These are phyloP conservation scores for Zymoseptoria brevis DNA, from an alignment of 2,329 filamentous ascomycete genomes.

Conservation along the genomic window DNA sequence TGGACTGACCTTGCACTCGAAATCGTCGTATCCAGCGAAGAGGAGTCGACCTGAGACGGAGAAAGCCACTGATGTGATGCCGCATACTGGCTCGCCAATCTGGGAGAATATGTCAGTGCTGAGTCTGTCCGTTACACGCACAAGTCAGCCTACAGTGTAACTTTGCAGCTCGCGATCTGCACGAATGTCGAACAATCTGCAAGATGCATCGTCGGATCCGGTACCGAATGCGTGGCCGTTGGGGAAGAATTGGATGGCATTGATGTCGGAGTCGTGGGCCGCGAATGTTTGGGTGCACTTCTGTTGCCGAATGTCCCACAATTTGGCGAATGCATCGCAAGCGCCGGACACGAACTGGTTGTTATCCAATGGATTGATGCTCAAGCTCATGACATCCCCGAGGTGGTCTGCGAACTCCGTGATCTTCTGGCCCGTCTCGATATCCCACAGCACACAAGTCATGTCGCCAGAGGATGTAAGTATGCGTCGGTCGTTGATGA, in stretches of 20 bases:
- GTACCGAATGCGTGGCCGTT: slow-evolving; percentile 98
- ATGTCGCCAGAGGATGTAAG: slow-evolving; percentile 97
- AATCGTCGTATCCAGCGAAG: slow-evolving; percentile 97
- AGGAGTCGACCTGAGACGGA: slow-evolving; percentile 91
- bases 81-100: slow-evolving; percentile 95
- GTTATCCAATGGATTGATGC: slow-evolving; percentile 97
- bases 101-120: slow-evolving; percentile 34
- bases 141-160: slow-evolving; percentile 49
- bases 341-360: slow-evolving; percentile 99
- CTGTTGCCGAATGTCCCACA: slow-evolving; percentile 97
- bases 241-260: slow-evolving; percentile 98
- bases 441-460: slow-evolving; percentile 99
- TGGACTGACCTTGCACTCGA: slow-evolving; percentile 88
- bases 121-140: slow-evolving; percentile 1
- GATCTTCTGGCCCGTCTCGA: slow-evolving; percentile 93
- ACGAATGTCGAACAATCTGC: slow-evolving; percentile 93
- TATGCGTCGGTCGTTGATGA: slow-evolving; percentile 97
- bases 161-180: slow-evolving; percentile 73
- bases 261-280: slow-evolving; percentile 97
- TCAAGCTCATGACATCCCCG: slow-evolving; percentile 99
- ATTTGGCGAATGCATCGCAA: slow-evolving; percentile 95
- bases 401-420: slow-evolving; percentile 98
- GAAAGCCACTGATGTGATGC: slow-evolving; percentile 95
- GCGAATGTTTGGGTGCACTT: slow-evolving; percentile 99
- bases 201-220: slow-evolving; percentile 94